Base-by-base conservation (phyloP, 495 filamentous ascomycete genomes). In the Copromyces sp. region DNA sequence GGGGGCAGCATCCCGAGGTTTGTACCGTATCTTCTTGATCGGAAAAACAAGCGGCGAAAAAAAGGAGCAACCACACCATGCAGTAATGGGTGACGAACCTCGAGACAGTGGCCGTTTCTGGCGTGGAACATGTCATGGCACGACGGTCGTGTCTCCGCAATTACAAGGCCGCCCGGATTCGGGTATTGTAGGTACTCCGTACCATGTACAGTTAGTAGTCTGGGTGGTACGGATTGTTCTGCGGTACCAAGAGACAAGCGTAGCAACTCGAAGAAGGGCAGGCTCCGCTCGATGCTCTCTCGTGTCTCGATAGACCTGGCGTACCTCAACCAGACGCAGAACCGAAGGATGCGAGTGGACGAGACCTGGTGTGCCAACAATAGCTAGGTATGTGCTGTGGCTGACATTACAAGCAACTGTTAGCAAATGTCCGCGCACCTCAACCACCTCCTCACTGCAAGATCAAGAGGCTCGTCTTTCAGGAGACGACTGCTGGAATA, bases 201-300 rank as follows among this genome's bases (percentile, higher is more conserved):
- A 24, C 9, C 45, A 20, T 53, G 20, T 53, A 53, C 45, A 24
- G 20, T 53, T 24, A 6, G 45, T 53, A 53, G 45, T 20, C 45
- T 53, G 20, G 45, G 45, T 53, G 45, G 45, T 53, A 53, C 45
- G 45, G 20, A 24, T 53, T 53, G 45, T 53, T 53, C 45, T 53
- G 45, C 11, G 45, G 20, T 29, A 53, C 45, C 45, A 53, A 24
- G 9, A 53, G 45, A 47, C 45, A 47, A 47, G 45, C n/a, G n/a
- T 47, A 47, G 45, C 45, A 24, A 59, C 87, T 70, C 16, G 70
- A 69, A 38, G 69, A 70, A 70, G 65, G 39, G 32, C 29, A 69
- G 7, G 20, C 16, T 61, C 45, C 17, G 40, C 39, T 70, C 45
- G 39, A 24, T 24, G 45, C 45, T 53, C 45, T 53, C 45, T 20